Evolutionary conservation across 2,329 filamentous ascomycete species (phyloP), one percentile per base, ranked within the genome.

Genomic region (Epichloe gansuensis): DNA sequence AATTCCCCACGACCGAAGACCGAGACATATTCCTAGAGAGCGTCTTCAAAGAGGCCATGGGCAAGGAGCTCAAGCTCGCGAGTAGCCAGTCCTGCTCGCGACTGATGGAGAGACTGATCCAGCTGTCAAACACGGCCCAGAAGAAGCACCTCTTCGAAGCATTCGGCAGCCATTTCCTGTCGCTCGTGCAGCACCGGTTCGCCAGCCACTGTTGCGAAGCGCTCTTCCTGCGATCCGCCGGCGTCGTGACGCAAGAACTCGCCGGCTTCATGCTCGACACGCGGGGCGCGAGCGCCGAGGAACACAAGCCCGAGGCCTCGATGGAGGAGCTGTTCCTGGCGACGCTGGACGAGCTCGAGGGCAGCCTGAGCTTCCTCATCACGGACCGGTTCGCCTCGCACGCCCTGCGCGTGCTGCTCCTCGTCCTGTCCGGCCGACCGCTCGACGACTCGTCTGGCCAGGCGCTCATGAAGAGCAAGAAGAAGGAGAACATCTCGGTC

Each of bases 161-260:
- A 45, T 96, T 97, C 67, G 83, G 76, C 21, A 84, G 86, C 37
- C 88, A 97, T 69, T 95, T 97, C 69, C 74, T 91, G 54, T 85
- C 91, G 61, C 78, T 98, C 31, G 83, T 96, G 50, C 91, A 94
- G 66, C 93, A 98, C 70, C 86, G 93, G 17, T 98, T 98, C 63
- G 93, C 93, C 5, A 95, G 91, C 55, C 93, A 98, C 72, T 97
- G 91, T 70, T 96, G 91, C 66, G 93, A 98, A 71, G 88, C 88
- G 28, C 77, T 98, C 35, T 97, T 98, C 67, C 75, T 91, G 48
- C 82, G 87, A 58, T 86, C 88, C 2, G 91, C 91, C 0, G 85
- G 87, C 1, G 72, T 86, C 11, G 86, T 95, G 39, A 86, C 85
- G 13, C 75, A 84, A 56, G 91, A 95, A 68, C 69, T 88, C 67